Base-by-base conservation (phyloP, 2,329 filamentous ascomycete genomes). In the Ascochyta clinopodiicola region DNA sequence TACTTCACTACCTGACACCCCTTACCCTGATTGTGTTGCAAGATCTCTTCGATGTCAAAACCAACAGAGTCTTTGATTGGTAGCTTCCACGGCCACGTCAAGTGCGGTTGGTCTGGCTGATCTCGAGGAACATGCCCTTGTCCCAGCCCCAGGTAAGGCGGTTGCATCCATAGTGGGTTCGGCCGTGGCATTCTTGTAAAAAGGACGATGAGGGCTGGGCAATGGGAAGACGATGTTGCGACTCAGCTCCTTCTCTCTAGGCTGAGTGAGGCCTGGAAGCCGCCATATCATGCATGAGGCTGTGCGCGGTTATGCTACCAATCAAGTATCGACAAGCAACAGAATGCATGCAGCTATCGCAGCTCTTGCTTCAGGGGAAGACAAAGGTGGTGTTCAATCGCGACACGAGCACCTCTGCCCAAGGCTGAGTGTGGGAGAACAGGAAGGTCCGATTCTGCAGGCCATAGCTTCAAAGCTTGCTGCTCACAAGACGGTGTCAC, bases 1-100 rank as follows among this genome's bases (percentile, higher is more conserved):
- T 44, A 49, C 22, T 55, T 55, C 2, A 40, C 51, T n/a, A 55
- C 15, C 10, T 40, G 39, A 25, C 51, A 49, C 27, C 45, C 22
- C 8, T 44, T 25, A 7, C 51, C 51, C 22, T 10, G 44, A n/a
- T 35, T 44, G 13, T 22, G n/a, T 6, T 17, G 39, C 6, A 55
- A 8, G 2, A 49, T 10, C 2, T 25, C 24, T 15, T 55, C 40
- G 0, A 55, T 22, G 5, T 36, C 44, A 8, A 24, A 37, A 5
- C n/a, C 7, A 9, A 43, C 44, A 5, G 36, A 24, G 7, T 45
- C 32, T 10, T 32, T 21, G n/a, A 35, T 39, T 19, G 31, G 19
- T 19, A 48, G 21, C 1, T 35, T 32, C 38, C 35, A 44, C 22
- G 51, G 51, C 45, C 51, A 55, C 4, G 22, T 25, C 13, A 40